These are phyloP conservation scores for Hypoxylon intermedium DNA, from an alignment of 495 filamentous ascomycete species.

Conservation along the genomic window DNA sequence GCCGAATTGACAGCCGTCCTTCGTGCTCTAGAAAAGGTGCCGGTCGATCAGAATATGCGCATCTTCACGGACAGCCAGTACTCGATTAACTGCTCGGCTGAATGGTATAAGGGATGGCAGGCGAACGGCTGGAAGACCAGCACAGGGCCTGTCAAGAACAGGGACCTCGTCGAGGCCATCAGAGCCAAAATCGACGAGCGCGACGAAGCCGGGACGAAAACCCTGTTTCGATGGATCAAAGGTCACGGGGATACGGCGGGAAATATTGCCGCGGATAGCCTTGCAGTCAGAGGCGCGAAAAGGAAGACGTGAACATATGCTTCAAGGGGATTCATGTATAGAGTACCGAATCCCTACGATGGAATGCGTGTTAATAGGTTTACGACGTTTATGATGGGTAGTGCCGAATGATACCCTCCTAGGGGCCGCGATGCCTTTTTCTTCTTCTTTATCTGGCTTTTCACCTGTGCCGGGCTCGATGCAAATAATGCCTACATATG, in stretches of 20 bases:
- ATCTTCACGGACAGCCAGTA: conserved; percentile 88
- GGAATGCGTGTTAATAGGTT: conserved; percentile 14
- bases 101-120: conserved; percentile 82
- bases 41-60: conserved; percentile 50
- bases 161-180: conserved; percentile 79
- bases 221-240: conserved; percentile 85
- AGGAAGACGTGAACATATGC: conserved; percentile 12
- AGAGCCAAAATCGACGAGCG: conserved; percentile 75
- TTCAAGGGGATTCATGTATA: conserved; percentile 2
- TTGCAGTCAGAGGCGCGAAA: conserved; percentile 69
- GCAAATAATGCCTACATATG: conserved; percentile 4
- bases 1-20: conserved; percentile 90
- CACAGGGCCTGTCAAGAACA: conserved; percentile 79
- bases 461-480: neutral
- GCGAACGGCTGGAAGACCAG: conserved; percentile 79
- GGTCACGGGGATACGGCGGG: conserved; percentile 74
- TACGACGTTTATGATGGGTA: conserved; percentile 16
- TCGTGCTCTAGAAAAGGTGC: conserved; percentile 79
- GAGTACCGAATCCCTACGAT: neutral
- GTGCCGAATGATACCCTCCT: conserved; percentile 30
- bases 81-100: conserved; percentile 85
- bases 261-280: conserved; percentile 78
- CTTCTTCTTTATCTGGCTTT: neutral
- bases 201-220: conserved; percentile 63
- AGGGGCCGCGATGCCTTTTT: conserved; percentile 2